Base-by-base conservation (phyloP, 495 filamentous ascomycete species). In the Neurospora sp. region DNA sequence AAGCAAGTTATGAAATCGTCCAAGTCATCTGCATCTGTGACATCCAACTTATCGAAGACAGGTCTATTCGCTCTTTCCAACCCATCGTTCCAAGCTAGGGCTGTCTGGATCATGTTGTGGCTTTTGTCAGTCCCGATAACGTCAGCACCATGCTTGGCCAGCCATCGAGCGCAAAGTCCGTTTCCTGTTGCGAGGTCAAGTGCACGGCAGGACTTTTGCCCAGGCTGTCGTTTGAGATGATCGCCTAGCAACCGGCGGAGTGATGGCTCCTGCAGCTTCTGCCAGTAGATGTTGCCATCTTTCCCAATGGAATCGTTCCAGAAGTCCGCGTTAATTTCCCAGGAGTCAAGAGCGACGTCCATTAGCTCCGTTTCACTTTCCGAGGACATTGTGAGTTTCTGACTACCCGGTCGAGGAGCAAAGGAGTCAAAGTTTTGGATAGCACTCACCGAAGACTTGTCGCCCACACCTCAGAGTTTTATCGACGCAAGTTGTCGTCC, bases 141-240 rank as follows among this genome's bases (percentile, higher is more conserved):
- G 1, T 40, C 66, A 1, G 78, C 77, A 7, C 82, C 84, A 18
- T 77, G 54, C 5, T 70, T 72, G 6, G 74, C 75, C 12, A 86
- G 66, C 78, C 79, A 83, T 16, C 84, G 78, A 14, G 83, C 81
- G 44, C 80, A 79, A 10, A 84, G 76, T 14, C 84, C 83, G 62
- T 86, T 86, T 20, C 84, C 84, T 5, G 81, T 85, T 0, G 83
- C 80, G 20, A 86, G 74, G 10, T 86, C 83, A 18, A 85, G 79
- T 4, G 82, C 79, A 8, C 70, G 72, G 27, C 75, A 77, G n/a
- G 4, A 10, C 10, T 12, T 2, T 23, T 54, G n/a, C 73, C 76
- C 20, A 73, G 60, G 10, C 70, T 70, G n/a, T 44, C 38, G 18
- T 4, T 5, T 23, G 10, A 81, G 72, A 12, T 75, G 70, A 0